phyloP scores from a whole-genome alignment of 164 flowering plant species.

The Houttuynia cordata region DNA sequence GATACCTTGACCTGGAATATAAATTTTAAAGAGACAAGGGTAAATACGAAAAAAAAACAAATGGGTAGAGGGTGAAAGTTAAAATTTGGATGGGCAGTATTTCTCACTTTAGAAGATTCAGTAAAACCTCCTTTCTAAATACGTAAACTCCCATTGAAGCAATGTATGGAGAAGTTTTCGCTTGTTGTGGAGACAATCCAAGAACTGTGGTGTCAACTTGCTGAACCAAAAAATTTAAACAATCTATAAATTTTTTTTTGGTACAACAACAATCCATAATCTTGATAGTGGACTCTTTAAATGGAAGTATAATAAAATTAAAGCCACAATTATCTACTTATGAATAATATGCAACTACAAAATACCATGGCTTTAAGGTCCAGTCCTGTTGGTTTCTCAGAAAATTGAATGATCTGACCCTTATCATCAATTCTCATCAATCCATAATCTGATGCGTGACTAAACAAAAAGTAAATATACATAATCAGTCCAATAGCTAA shows the following conservation, averaged over 20 bases:
- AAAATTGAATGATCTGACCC: constrained; percentile 54
- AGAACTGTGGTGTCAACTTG: constrained; percentile 68
- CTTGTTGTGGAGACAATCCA: constrained; percentile 50
- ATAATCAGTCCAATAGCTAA: not conserved
- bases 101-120: constrained; percentile 39
- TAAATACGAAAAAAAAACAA: too few species aligned
- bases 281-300: not conserved
- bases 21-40: not conserved
- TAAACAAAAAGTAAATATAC: constrained; percentile 6
- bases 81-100: not conserved
- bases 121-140: constrained; percentile 61
- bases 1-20: constrained; percentile 44
- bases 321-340: not conserved
- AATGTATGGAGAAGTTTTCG: constrained; percentile 52
- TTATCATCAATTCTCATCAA: constrained; percentile 62
- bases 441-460: constrained; percentile 88
- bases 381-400: constrained; percentile 72
- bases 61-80: not conserved
- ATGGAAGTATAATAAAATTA: not conserved
- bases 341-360: not conserved
- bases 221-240: constrained; percentile 23
- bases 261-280: not conserved
- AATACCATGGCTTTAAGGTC: constrained; percentile 72
- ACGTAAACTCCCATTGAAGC: constrained; percentile 95
- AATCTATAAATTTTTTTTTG: too few species aligned